Evolutionary conservation across 495 filamentous ascomycete genomes (phyloP).

Genomic region (Aspergillus kassunensis): DNA sequence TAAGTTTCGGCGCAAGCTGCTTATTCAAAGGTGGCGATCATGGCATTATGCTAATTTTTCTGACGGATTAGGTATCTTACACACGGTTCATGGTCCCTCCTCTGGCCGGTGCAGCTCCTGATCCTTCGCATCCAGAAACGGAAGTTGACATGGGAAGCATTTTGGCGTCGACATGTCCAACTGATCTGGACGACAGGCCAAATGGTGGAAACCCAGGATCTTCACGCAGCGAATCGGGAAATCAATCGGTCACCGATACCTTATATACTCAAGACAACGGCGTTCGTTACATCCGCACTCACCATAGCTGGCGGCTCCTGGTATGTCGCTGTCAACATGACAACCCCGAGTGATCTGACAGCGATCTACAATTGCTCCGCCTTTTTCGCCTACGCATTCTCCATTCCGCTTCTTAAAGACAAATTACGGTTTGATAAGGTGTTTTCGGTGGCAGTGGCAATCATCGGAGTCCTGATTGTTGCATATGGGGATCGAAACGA

Average conservation of each 20-base stretch:
- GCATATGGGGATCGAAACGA: conserved; percentile 73
- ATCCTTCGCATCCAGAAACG: conserved; percentile 71
- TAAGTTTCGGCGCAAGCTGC: conserved; percentile 41
- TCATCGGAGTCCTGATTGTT: conserved; percentile 82
- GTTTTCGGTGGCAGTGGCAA: conserved; percentile 77
- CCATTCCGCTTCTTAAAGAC: conserved; percentile 82
- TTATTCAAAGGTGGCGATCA: not conserved
- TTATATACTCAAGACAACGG: conserved; percentile 75
- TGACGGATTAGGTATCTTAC: conserved; percentile 66
- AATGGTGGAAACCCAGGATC: conserved; percentile 73
- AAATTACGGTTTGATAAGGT: conserved; percentile 75
- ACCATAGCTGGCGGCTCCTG: conserved; percentile 91
- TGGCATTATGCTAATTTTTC: not conserved
- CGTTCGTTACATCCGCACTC: conserved; percentile 76
- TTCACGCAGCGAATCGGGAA: conserved; percentile 48
- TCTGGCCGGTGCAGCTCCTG: conserved; percentile 82
- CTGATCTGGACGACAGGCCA: conserved; percentile 73
- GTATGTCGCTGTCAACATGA: conserved; percentile 93
- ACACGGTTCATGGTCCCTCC: conserved; percentile 84
- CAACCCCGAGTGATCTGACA: conserved; percentile 85
- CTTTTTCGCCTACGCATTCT: conserved; percentile 97
- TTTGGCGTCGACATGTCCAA: conserved; percentile 79
- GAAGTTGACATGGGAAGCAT: conserved; percentile 72
- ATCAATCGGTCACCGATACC: conserved; percentile 55
- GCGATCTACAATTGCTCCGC: conserved; percentile 99